Evolutionary conservation across 2,329 filamentous ascomycete species (phyloP), one percentile per base, ranked within the genome.

Genomic region (Stachybotrys echinatus): DNA sequence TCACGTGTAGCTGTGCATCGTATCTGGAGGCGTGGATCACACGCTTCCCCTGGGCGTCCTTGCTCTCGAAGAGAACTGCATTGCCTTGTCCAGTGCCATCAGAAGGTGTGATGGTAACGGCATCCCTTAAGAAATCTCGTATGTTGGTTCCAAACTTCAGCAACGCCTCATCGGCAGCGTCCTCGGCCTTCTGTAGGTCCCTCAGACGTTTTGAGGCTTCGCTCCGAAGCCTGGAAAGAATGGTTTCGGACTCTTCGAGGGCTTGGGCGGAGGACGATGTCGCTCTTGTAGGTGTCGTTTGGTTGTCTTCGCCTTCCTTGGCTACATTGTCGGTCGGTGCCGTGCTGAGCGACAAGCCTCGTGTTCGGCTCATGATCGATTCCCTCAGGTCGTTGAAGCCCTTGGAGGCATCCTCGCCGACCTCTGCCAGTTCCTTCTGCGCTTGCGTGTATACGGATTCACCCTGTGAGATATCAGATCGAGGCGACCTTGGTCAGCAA

Each of bases 1-100:
- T 92, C 31, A 95, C 91, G 65, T 99, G 92, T 54, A 99, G 75
- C 69, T 97, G 94, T 1, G 94, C 94, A 63, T 99, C 94, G 64
- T 96, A 92, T 53, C 94, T 81, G 47, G 91, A 96, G 1, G 90
- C 89, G 66, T 99, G 94, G 55, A 97, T 95, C 17, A 97, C 90
- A 49, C 94, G 81, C 75, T 94, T 96, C 22, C 92, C 92, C 46
- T 84, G 81, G 5, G 88, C 84, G 68, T 96, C 92, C 66, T 92
- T 95, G 64, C 89, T 95, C 73, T 97, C 94, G 61, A 97, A 99
- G 5, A 96, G 76, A 27, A 96, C 83, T 45, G 86, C 76, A 57
- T 66, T 75, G n/a, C 74, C 73, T 57, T 81, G 67, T 45, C 71
- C 73, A 5, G 73, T 74, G 2, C 74, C 76, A 4, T 76, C 73